phyloP scores from a whole-genome alignment of 1,139 yeast genomes.

The Scheffersomyces insectosa region DNA sequence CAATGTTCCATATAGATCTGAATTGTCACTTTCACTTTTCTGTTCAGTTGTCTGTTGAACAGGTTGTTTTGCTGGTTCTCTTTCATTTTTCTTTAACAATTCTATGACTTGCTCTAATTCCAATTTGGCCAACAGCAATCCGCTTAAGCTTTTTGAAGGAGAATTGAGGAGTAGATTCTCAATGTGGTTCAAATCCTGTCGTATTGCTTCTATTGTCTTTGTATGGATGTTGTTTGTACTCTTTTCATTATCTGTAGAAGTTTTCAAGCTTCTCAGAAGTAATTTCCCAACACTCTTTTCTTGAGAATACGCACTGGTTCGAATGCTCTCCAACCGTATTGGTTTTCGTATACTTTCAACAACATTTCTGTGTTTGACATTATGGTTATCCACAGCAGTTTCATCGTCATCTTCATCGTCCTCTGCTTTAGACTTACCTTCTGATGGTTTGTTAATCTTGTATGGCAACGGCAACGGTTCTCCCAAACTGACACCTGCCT shows the following conservation, averaged over 20 bases:
- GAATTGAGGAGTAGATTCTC: neutral
- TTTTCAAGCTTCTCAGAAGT: neutral
- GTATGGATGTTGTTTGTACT: too few species aligned
- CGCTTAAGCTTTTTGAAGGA: neutral
- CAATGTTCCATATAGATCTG: neutral
- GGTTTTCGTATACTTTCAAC: conserved; percentile 5
- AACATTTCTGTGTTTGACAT: conserved; percentile 6
- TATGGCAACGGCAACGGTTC: conserved; percentile 42
- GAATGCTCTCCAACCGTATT: neutral
- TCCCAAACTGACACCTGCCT: conserved; percentile 19
- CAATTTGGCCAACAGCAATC: neutral
- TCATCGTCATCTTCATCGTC: conserved; percentile 15
- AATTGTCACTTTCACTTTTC: neutral
- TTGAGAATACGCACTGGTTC: conserved; percentile 2
- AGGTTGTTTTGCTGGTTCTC: neutral
- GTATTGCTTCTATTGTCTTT: neutral
- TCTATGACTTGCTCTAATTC: neutral
- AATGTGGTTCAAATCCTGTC: neutral
- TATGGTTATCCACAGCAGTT: conserved; percentile 16
- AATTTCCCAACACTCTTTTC: neutral
- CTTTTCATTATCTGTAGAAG: neutral
- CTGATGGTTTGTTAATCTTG: conserved; percentile 9
- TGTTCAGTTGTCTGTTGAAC: neutral
- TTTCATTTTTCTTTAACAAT: neutral
- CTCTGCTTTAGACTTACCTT: conserved; percentile 1